Percentiles rank a stretch among this genome's conserved stretches.
Conservation (phyloP, 495 filamentous ascomycete species). For the Xylaria longipes region DNA sequence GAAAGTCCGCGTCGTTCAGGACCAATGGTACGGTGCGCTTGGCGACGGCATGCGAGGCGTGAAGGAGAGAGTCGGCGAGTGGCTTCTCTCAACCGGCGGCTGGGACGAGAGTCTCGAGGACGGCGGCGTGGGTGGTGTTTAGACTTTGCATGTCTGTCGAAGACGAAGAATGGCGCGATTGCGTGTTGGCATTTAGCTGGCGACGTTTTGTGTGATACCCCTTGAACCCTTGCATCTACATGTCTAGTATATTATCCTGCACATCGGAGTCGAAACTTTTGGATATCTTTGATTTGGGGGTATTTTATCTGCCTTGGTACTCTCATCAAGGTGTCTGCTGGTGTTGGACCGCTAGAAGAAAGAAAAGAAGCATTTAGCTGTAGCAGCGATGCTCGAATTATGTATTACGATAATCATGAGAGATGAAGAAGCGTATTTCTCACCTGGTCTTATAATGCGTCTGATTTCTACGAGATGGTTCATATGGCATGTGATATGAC, state of each 20-base stretch:
- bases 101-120: constrained; percentile 73
- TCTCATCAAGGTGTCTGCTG: not conserved
- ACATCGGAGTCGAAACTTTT: not conserved
- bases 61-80: constrained; percentile 66
- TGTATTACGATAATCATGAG: constrained; percentile 14
- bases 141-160: not conserved
- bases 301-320: not conserved
- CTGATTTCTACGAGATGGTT: not conserved
- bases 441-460: not conserved
- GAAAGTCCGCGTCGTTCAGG: constrained; percentile 86
- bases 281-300: not conserved
- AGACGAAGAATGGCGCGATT: not conserved
- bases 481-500: not conserved
- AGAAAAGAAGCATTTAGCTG: not conserved
- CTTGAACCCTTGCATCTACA: constrained; percentile 10
- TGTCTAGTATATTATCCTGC: not conserved
- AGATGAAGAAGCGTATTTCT: not conserved
- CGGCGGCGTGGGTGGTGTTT: constrained; percentile 53
- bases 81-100: constrained; percentile 69
- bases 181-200: constrained; percentile 16
- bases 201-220: constrained; percentile 25
- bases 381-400: constrained; percentile 10
- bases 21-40: constrained; percentile 72
- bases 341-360: not conserved
- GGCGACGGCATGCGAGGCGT: constrained; percentile 56